Evolutionary conservation across 106 monocot genomes (phyloP).

Genomic region (Acanthochlamys bracteata): DNA sequence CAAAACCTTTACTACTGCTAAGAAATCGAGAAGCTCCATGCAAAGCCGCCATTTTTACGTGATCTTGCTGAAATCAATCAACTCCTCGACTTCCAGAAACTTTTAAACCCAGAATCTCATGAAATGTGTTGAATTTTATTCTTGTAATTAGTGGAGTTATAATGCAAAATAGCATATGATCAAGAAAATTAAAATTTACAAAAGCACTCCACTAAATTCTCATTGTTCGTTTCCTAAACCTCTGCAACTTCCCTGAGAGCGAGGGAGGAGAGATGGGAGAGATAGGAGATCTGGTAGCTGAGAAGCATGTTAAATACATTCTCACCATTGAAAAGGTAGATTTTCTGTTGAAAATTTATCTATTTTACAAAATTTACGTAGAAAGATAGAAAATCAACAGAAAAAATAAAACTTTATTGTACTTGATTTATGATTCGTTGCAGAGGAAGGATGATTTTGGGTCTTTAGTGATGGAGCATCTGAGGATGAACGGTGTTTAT

Average conservation of each 20-base stretch:
- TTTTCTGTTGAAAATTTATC: too few species aligned
- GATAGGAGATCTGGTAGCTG: constrained; percentile 36
- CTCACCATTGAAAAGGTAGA: constrained; percentile 72
- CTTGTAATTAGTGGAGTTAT: too few species aligned
- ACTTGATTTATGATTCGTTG: background rate
- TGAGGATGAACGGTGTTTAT: constrained; percentile 84
- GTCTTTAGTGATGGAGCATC: constrained; percentile 74
- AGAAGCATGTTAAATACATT: constrained; percentile 81
- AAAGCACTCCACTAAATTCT: too few species aligned
- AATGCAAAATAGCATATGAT: too few species aligned
- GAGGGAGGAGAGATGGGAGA: background rate
- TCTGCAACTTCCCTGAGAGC: too few species aligned
- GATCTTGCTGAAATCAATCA: too few species aligned
- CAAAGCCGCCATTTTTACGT: constrained; percentile 34
- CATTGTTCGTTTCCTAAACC: too few species aligned
- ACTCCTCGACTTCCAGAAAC: background rate
- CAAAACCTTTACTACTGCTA: background rate
- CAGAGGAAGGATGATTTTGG: constrained; percentile 83
- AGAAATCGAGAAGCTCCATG: constrained; percentile 5
- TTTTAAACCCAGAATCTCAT: too few species aligned
- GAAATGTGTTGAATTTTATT: too few species aligned
- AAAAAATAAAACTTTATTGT: background rate
- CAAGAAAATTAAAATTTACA: too few species aligned
- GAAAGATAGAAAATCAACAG: background rate
- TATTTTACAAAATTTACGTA: background rate